phyloP scores from a whole-genome alignment of 2,329 filamentous ascomycete genomes.

The Teratosphaeriaceae sp. region DNA sequence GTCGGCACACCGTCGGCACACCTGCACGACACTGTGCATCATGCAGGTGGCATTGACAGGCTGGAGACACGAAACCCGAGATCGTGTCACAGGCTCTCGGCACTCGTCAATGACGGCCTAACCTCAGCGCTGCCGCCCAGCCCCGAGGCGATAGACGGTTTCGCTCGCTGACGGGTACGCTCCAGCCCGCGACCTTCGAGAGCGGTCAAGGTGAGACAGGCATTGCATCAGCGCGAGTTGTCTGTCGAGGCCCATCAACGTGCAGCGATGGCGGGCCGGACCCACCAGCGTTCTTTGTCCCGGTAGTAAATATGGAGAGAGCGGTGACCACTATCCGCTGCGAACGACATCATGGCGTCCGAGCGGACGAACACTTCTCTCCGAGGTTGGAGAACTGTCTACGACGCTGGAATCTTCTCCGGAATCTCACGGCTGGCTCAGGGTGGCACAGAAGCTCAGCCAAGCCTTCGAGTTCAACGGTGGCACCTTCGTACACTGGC shows the following conservation, averaged over 20 bases:
- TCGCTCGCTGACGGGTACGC: no score
- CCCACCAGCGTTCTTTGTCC: conserved; percentile 6
- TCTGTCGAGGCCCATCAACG: not conserved
- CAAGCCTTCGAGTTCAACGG: not conserved
- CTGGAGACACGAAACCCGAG: no score
- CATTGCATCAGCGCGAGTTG: not conserved
- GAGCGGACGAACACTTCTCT: no score
- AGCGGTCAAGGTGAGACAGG: conserved; percentile 3
- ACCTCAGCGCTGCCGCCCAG: no score
- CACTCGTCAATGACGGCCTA: no score
- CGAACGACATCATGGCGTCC: conserved; percentile 4
- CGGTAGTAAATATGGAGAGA: not conserved
- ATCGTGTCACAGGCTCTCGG: no score
- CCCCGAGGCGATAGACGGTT: no score
- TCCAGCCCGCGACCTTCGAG: no score
- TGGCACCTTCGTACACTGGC: not conserved
- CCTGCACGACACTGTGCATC: conserved; percentile 1
- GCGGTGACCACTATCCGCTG: conserved; percentile 11
- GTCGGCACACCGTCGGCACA: not conserved
- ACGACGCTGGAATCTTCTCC: no score
- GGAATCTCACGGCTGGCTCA: not conserved
- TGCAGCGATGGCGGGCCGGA: not conserved
- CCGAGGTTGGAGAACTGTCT: no score
- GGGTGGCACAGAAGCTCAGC: not conserved
- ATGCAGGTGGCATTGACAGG: no score